Evolutionary conservation across 441 rosid species (phyloP).

Genomic region (Gossypium schwendimanii): DNA sequence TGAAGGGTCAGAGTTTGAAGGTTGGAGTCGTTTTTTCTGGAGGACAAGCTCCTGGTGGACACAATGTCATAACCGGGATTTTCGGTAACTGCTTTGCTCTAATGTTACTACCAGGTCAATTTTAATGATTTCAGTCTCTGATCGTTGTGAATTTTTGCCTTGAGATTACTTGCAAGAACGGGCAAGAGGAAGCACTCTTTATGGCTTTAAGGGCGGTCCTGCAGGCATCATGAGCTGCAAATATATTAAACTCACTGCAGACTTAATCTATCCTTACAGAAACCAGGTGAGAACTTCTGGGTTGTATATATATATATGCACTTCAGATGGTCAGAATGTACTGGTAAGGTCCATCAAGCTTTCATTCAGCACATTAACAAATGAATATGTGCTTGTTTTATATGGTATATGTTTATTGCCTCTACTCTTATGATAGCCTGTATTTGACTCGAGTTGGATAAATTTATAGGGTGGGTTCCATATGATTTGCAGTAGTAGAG

Average conservation of each 20-base stretch:
- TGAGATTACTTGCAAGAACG: conserved; percentile 80
- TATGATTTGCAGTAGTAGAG: conserved; percentile 97
- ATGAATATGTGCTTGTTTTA: neutral
- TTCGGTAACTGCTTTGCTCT: conserved; percentile 43
- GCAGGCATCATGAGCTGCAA: conserved; percentile 93
- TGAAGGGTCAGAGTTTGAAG: conserved; percentile 47
- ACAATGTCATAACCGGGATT: conserved; percentile 91
- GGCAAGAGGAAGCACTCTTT: conserved; percentile 64
- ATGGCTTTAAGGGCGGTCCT: conserved; percentile 92
- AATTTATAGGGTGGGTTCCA: conserved; percentile 80
- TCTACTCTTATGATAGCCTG: neutral
- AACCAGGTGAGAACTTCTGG: conserved; percentile 50
- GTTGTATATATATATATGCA: neutral
- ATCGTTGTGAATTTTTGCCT: neutral
- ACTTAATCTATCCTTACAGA: conserved; percentile 65
- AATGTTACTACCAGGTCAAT: neutral
- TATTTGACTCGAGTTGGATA: neutral
- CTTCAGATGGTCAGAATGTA: neutral
- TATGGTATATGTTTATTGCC: neutral
- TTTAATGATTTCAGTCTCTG: conserved; percentile 4
- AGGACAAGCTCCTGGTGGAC: conserved; percentile 99
- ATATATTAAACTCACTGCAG: conserved; percentile 55
- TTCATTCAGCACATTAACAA: neutral
- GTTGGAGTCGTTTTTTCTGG: conserved; percentile 94
- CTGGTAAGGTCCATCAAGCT: neutral